Base-by-base conservation (phyloP, 2,329 filamentous ascomycete species). In the Sclerotinia minor region DNA sequence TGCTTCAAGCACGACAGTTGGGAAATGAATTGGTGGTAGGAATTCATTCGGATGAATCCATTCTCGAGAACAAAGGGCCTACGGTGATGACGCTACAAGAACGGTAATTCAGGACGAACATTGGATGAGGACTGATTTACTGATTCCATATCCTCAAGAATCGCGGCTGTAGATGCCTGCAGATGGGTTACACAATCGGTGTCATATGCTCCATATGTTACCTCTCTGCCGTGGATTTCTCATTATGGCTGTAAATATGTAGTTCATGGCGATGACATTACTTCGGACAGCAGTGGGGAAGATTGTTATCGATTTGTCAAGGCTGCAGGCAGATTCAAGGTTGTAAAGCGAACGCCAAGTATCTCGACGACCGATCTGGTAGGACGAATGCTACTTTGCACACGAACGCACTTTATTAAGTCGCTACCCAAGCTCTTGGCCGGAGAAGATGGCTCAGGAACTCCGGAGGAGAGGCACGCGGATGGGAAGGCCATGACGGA, bases 261-360 rank as follows among this genome's bases (percentile, higher is more conserved):
- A 53, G 94, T 97, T 2, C 94, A 98, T 79, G 94, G 94, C 69
- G 95, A 98, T 79, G 94, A 98, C 79, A 96, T 98, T 77, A 98
- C 95, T 3, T 96, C 93, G 0, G 95, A 99, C 80, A 92, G 91
- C 77, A 88, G 89, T 73, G 95, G 95, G 53, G 90, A 97, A 78
- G 95, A 99, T 81, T 98, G 94, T 81, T 99, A 99, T 81, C 91
- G 95, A 69, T 98, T 94, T 76, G 95, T 99, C 76, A 99, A 99
- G 81, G 89, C 91, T 52, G 95, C 94, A 1, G 90, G 90, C 17
- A 87, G 95, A 54, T 99, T 99, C 86, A 94, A 96, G 80, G 92
- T 99, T 24, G 95, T 99, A 57, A 97, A 96, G 82, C 87, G 95
- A 71, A 98, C 95, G 2, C 95, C 95, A 0, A 94, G 92, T 69